Conservation (phyloP, 495 filamentous ascomycete genomes). For the Durotheca rogersii region DNA sequence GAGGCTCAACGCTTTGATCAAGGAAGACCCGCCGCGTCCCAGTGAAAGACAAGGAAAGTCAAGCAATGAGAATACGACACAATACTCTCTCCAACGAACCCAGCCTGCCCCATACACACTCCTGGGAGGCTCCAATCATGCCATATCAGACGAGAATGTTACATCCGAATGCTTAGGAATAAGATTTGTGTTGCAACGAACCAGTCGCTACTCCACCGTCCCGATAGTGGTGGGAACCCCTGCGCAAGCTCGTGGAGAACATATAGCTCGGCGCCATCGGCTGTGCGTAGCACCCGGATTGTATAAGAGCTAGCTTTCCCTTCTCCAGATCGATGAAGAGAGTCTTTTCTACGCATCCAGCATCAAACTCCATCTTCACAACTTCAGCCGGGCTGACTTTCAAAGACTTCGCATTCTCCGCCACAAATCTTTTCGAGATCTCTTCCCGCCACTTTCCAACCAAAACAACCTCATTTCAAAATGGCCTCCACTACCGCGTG, state of each 20-base stretch:
- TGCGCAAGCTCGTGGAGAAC: slow-evolving; percentile 23
- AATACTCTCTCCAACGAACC: slow-evolving; percentile 12
- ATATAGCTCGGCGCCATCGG: slow-evolving; percentile 4
- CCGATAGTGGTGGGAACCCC: slow-evolving; percentile 4
- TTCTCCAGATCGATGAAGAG: slow-evolving; percentile 5
- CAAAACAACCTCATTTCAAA: slow-evolving; percentile 17
- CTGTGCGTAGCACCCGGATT: neutral
- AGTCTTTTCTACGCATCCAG: slow-evolving; percentile 15
- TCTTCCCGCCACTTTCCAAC: neutral
- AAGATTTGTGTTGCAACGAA: slow-evolving; percentile 28
- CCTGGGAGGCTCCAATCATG: slow-evolving; percentile 31
- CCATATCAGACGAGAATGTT: slow-evolving; percentile 36
- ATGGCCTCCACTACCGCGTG: slow-evolving; percentile 32
- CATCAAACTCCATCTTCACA: slow-evolving; percentile 23
- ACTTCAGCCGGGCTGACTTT: slow-evolving; percentile 32
- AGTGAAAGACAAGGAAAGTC: neutral
- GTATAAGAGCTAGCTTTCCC: slow-evolving; percentile 25
- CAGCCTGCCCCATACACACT: slow-evolving; percentile 10
- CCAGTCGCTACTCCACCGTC: slow-evolving; percentile 15
- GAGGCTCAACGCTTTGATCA: slow-evolving; percentile 38
- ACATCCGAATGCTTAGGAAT: slow-evolving; percentile 19
- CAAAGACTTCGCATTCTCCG: slow-evolving; percentile 8
- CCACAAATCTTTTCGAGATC: slow-evolving; percentile 1
- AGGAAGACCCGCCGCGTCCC: slow-evolving; percentile 14
- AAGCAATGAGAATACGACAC: slow-evolving; percentile 12